Percentiles rank a stretch among this genome's conserved stretches.
These are phyloP conservation scores for Nitzschia palea DNA, from an alignment of 108 stramenopile genomes.

Conservation along the genomic window DNA sequence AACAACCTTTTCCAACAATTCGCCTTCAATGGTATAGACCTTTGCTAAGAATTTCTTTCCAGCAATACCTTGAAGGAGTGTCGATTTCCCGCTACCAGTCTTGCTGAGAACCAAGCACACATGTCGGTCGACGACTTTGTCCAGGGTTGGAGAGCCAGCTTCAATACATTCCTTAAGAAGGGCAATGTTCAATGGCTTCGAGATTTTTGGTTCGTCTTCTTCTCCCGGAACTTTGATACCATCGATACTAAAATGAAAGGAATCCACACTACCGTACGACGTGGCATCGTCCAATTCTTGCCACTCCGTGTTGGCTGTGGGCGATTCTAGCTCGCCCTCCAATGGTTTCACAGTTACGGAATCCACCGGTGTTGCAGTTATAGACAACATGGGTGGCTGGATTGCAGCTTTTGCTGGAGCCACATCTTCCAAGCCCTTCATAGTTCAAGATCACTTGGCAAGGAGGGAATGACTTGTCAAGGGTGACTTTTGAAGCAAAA, in stretches of 20 bases:
- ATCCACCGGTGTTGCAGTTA: too few species aligned
- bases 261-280: not conserved
- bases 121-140: conserved; percentile 39
- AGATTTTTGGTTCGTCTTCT: not conserved
- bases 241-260: not conserved
- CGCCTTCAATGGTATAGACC: conserved; percentile 27
- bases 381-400: too few species aligned
- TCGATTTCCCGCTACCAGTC: conserved; percentile 52
- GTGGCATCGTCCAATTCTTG: not conserved
- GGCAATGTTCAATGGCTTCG: conserved; percentile 44
- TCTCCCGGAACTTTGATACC: not conserved
- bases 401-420: too few species aligned
- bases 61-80: conserved; percentile 58
- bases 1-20: conserved; percentile 33
- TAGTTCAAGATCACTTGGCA: too few species aligned
- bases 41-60: conserved; percentile 41
- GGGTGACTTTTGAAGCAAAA: too few species aligned
- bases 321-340: too few species aligned
- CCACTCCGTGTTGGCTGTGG: too few species aligned
- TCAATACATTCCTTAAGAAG: conserved; percentile 41
- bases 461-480: too few species aligned
- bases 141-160: conserved; percentile 35
- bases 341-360: too few species aligned
- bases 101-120: conserved; percentile 51
- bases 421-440: too few species aligned